Base-by-base conservation (phyloP, 768 basidiomycete species). In the Rhodosporidiobolus odoratus region DNA sequence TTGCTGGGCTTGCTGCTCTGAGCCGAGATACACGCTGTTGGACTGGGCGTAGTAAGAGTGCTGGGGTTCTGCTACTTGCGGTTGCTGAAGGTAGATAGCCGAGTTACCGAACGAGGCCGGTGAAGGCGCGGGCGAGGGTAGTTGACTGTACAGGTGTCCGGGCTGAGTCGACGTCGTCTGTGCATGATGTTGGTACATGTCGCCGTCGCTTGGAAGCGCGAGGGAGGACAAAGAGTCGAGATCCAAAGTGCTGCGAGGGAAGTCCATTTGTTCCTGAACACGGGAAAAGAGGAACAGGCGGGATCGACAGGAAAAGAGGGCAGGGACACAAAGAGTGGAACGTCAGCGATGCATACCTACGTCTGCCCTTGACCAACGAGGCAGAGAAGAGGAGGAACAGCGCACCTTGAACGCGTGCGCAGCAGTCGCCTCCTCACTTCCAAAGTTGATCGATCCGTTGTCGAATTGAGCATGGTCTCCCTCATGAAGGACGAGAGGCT, bases 91-190 rank as follows among this genome's bases (percentile, higher is more conserved):
- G 27, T 53, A 12, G 48, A 15, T 15, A 25, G 12, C 21, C 48
- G 48, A 50, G 15, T 15, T 27, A 9, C 52, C 52, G 30, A 53
- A 30, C 12, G 32, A 38, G 17, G 47, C 60, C 23, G 45, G 16
- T 37, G 60, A 62, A 16, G 23, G n/a, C 3, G 61, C 61, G 61
- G 48, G 61, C 48, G 61, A 62, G 2, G 61, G 61, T 8, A 52
- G 48, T 27, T 52, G 58, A 21, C 8, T 10, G 25, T 12, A n/a
- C 47, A 25, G 34, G 25, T 25, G 34, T 13, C 32, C 9, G 25
- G 40, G 41, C 4, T 3, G 9, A 4, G 38, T 3, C 9, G 27
- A 15, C 25, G 58, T 8, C 43, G 38, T 45, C 30, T 53, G 52
- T n/a, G n/a, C 5, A 6, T 53, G 52, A 30, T 53, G 52, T 8